Percentiles rank a stretch among this genome's conserved stretches.
Conservation (phyloP, 164 flowering plant species). For the Nymphaea thermarum region DNA sequence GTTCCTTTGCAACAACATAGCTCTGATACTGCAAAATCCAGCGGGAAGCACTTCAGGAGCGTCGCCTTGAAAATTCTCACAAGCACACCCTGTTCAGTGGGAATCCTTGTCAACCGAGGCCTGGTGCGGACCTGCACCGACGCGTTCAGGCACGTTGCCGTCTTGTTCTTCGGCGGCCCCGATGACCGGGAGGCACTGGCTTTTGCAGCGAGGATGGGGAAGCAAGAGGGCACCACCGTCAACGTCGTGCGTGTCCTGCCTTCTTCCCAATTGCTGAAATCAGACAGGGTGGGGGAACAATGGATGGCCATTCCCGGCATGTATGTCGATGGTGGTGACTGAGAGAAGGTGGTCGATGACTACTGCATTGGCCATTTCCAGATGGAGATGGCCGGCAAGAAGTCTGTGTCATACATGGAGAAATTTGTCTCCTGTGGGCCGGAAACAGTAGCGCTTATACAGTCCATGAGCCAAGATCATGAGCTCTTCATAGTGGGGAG, state of each 20-base stretch:
- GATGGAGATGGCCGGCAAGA: not conserved
- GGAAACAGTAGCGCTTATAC: constrained; percentile 8
- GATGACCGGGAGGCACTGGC: constrained; percentile 32
- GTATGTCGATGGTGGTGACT: not conserved
- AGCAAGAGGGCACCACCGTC: constrained; percentile 1
- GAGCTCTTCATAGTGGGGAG: constrained; percentile 14
- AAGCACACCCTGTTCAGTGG: constrained; percentile 36
- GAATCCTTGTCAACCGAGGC: constrained; percentile 23
- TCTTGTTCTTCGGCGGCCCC: constrained; percentile 27
- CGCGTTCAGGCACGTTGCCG: constrained; percentile 4
- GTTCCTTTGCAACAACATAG: constrained; percentile 22
- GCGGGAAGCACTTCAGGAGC: constrained; percentile 1
- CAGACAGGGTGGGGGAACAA: not conserved
- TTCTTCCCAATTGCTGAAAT: not conserved
- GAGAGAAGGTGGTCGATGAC: not conserved
- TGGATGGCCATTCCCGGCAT: not conserved
- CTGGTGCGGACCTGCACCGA: not conserved
- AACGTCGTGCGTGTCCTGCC: constrained; percentile 6
- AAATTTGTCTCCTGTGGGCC: not conserved
- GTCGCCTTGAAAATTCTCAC: constrained; percentile 17
- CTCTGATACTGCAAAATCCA: not conserved
- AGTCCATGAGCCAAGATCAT: constrained; percentile 5
- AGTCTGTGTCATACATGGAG: not conserved
- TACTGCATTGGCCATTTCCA: not conserved
- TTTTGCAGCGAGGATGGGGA: constrained; percentile 10